Evolutionary conservation across 371 early-diverging fungal species (phyloP), one percentile per base, ranked within the genome.

Genomic region (Rhizopus stolonifer): DNA sequence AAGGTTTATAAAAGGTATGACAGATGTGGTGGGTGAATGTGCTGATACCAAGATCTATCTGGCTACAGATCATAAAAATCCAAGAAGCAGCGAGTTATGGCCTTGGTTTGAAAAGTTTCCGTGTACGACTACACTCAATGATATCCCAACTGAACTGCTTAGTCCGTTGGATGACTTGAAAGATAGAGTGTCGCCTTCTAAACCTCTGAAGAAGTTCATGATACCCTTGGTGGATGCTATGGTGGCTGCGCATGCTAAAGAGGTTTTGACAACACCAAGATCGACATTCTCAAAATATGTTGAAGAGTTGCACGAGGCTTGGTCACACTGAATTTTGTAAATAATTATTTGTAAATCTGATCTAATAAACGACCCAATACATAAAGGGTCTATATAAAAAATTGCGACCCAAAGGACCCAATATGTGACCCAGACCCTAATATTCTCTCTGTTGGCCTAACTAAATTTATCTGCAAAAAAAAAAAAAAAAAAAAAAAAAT

Each of bases 261-360:
- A 50, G 7, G 51, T 75, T 10, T 54, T 69, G 29, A 57, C 61
- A 13, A 75, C 70, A 2, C 72, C 72, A 13, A 52, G 68, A 13
- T 71, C 72, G 14, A 72, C 76, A 9, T 75, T 62, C 64, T 75
- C 76, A 17, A 56, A 55, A 51, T 75, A 72, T 44, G 69, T 77
- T 29, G 55, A 52, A 18, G 66, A 64, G 21, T 29, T 74, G 23
- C 68, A 74, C 34, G n/a, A 46, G 0, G 62, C 58, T 14, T 74
- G 72, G 72, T 24, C 56, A 7, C 17, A 19, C 11, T 29, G 29
- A 29, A 29, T 29, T n/a, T n/a, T n/a, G n/a, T n/a, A n/a, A n/a
- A n/a, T n/a, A n/a, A n/a, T n/a, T n/a, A n/a, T n/a, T n/a, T n/a
- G n/a, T n/a, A n/a, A n/a, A n/a, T n/a, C n/a, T n/a, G n/a, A n/a